phyloP scores from a whole-genome alignment of 306 rosid species.

The Quillaja saponaria region DNA sequence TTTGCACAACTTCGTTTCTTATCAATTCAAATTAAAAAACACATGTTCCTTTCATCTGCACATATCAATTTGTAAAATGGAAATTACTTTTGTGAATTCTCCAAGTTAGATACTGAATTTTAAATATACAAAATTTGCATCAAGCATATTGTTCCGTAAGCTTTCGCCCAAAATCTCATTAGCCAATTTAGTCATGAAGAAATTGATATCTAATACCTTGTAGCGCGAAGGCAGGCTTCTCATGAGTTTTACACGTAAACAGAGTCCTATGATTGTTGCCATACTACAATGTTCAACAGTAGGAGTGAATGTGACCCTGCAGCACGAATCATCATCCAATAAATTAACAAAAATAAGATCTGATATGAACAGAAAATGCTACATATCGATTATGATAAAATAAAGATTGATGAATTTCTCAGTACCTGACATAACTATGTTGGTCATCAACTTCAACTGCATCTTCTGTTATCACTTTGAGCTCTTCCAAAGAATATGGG shows the following conservation, averaged over 20 bases:
- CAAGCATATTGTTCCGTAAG: constrained; percentile 9
- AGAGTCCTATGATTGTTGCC: constrained; percentile 93
- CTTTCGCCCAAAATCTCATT: neutral
- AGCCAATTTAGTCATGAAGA: constrained; percentile 1
- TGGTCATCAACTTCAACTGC: constrained; percentile 77
- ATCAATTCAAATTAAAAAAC: too few species aligned
- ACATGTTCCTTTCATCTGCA: constrained; percentile 8
- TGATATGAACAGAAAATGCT: neutral
- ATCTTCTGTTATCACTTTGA: constrained; percentile 86
- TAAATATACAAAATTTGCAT: neutral
- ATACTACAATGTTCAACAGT: constrained; percentile 95
- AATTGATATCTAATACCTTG: constrained; percentile 52
- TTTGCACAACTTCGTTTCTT: too few species aligned
- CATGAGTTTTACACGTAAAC: constrained; percentile 83
- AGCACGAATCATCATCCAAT: constrained; percentile 18
- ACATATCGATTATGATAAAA: neutral
- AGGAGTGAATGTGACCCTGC: constrained; percentile 92
- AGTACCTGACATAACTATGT: constrained; percentile 75
- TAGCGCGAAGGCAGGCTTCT: constrained; percentile 84
- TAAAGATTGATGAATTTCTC: neutral
- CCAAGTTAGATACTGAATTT: neutral
- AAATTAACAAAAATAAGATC: neutral
- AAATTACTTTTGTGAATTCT: constrained; percentile 6
- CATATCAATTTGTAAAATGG: constrained; percentile 3
- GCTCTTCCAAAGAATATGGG: constrained; percentile 93